Base-by-base conservation (phyloP, 2,329 filamentous ascomycete species). In the Didymella keratinophila region DNA sequence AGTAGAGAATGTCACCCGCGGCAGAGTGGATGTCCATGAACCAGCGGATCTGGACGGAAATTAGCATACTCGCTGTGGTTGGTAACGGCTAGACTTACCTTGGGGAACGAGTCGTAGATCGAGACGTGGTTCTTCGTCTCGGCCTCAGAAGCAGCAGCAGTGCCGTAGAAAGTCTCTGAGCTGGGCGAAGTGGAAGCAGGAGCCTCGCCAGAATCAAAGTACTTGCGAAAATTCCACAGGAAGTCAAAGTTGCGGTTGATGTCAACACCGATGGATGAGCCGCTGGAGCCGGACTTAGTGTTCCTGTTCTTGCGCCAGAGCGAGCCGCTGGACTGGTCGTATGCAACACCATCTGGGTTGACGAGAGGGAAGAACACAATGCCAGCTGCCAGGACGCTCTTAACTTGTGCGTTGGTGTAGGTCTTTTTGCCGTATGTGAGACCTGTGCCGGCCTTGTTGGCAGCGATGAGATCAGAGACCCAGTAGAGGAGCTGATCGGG, bases 1-100 rank as follows among this genome's bases (percentile, higher is more conserved):
- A 79, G 72, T 86, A 86, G 14, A 87, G 72, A 18, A 87, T 76
- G 30, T 81, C 76, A 2, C 82, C 83, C 0, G 79, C 77, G 27
- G 78, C 82, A 1, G 84, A 85, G 77, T 87, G 85, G 43, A 87
- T 77, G 62, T 87, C 85, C 58, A 86, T 74, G 69, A 85, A 85
- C 84, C 84, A 87, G 27, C 81, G 78, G 44, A 87, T 73, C 43
- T 58, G 25, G 4, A 9, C 2, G 2, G 6, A 12, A 1, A 20
- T 58, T 6, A 58, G 45, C 12, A 4, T 8, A 25, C 3, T 32
- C 12, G 11, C 5, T 32, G 11, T 32, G 16, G 16, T 2, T 1
- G 12, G 16, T 14, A 4, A 32, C 3, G 2, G 7, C 12, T 6
- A 10, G 8, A 20, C 20, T 47, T 27, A 58, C 56, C 45, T 80